Evolutionary conservation across 345 rosid genomes (phyloP).

Genomic region (Hypericum perforatum): DNA sequence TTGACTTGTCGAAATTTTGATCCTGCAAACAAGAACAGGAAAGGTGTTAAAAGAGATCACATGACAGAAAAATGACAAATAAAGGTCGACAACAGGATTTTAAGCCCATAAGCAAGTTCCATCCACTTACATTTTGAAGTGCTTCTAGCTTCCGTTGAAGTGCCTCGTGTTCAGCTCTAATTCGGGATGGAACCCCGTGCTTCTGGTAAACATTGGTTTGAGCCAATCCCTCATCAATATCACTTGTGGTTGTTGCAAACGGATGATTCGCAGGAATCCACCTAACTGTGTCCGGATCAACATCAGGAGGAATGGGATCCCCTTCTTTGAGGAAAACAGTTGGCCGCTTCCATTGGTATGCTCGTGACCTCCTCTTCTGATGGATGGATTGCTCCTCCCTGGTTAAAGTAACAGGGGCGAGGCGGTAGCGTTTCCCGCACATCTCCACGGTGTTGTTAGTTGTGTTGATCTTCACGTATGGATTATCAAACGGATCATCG

Average conservation of each 20-base stretch:
- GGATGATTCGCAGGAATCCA: constrained; percentile 99
- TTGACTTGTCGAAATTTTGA: constrained; percentile 60
- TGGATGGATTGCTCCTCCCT: constrained; percentile 63
- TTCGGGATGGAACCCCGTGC: constrained; percentile 88
- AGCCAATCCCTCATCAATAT: constrained; percentile 82
- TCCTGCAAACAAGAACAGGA: constrained; percentile 42
- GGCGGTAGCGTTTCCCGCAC: constrained; percentile 80
- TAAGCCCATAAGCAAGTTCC: neutral
- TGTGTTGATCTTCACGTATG: constrained; percentile 69
- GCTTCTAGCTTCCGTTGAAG: constrained; percentile 80
- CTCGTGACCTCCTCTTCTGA: constrained; percentile 87
- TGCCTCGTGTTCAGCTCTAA: constrained; percentile 89
- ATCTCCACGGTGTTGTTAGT: constrained; percentile 72
- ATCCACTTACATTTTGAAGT: constrained; percentile 50
- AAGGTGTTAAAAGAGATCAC: neutral
- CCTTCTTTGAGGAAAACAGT: constrained; percentile 87
- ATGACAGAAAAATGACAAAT: too few relatives aligned
- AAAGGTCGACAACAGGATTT: too few relatives aligned
- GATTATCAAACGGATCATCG: constrained; percentile 92
- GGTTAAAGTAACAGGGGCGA: constrained; percentile 84
- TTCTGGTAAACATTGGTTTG: constrained; percentile 84
- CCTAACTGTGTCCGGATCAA: constrained; percentile 82
- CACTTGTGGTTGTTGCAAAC: constrained; percentile 79
- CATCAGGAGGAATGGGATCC: constrained; percentile 71
- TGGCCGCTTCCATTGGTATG: constrained; percentile 95